Base-by-base conservation (phyloP, 371 early-diverging fungal genomes). In the Apophysomyces ossiformis region DNA sequence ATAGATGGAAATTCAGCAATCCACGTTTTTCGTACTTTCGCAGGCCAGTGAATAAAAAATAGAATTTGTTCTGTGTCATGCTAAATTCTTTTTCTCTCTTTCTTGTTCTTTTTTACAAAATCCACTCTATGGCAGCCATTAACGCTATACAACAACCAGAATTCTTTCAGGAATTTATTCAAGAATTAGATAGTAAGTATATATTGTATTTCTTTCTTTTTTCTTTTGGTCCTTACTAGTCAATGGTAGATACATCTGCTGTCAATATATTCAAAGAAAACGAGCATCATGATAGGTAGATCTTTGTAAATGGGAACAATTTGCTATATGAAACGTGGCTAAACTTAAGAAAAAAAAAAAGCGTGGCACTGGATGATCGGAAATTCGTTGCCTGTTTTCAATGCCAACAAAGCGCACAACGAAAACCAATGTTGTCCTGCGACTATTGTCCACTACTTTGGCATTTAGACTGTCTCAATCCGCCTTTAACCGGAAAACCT, bases 51-150 rank as follows among this genome's bases (percentile, higher is more conserved):
- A 50, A 21, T 18, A 50, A 50, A 47, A 50, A 50, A 50, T 50
- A 21, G 54, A 50, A 50, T 50, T 50, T 41, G 2, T 16, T 50
- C 54, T 50, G 54, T 50, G 54, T 50, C 21, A 50, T 50, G 54
- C 54, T 50, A 21, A 50, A 50, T 50, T 50, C 54, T 50, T 21
- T 50, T 21, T 50, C 13, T 50, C 21, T 50, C 21, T 50, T 21
- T 50, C 21, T 50, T 21, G 2, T 21, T 50, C 21, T 18, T 4
- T 50, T 50, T 21, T 50, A 26, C 21, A 18, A 41, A 11, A 18
- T 26, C 9, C 21, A 7, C 21, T 18, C 54, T 50, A 50, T 50
- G 54, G 21, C 26, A 26, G 26, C 54, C 9, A 50, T 50, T 18
- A 16, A 16, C 11, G 16, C 47, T 47, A 13, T 47, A 21, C 21